Evolutionary conservation across 1,139 yeast genomes (phyloP), one percentile per base, ranked within the genome.

Genomic region (Blastobotrys buckinghamii): DNA sequence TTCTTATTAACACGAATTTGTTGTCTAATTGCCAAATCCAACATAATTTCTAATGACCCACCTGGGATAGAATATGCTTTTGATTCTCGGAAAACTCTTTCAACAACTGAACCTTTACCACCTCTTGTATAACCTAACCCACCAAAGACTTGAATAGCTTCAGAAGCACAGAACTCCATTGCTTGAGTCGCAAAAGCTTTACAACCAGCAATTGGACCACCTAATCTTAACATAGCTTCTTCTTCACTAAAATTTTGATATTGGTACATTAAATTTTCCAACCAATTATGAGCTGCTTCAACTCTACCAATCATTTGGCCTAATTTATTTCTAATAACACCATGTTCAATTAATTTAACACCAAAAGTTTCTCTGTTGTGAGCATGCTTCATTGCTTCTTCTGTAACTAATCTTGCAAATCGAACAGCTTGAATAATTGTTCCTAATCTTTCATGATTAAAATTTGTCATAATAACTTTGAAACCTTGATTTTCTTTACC

Each of bases 31-130:
- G 72, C 60, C 50, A 71, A 59, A 47, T 71, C 75, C 33, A 70
- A 62, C 75, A 71, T 70, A 50, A 71, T 71, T 55, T 71, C 75
- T 54, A 71, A 73, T 10, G 74, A 69, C 9, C 75, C 75, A 39
- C 75, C 75, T 9, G 75, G 75, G 48, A 71, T 70, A 27, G 74
- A 72, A 51, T 66, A 66, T 6, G 75, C 74, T 16, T 74, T 64
- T 30, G 69, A 73, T 51, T 71, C 75, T 36, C 75, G 59, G 61
- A 69, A 70, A 33, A 71, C 56, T 13, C 75, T 66, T 60, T 71
- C 75, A 39, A 71, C 71, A 50, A 66, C 67, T 27, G 70, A 74
- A 43, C 72, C 75, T 51, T 64, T 67, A 43, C 75, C 75, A 32
- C 75, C 75, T 22, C 68, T 67, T 46, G 73, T 68, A 58, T 71